phyloP scores from a whole-genome alignment of 169 alveolate genomes.

The Neospora caninum region DNA sequence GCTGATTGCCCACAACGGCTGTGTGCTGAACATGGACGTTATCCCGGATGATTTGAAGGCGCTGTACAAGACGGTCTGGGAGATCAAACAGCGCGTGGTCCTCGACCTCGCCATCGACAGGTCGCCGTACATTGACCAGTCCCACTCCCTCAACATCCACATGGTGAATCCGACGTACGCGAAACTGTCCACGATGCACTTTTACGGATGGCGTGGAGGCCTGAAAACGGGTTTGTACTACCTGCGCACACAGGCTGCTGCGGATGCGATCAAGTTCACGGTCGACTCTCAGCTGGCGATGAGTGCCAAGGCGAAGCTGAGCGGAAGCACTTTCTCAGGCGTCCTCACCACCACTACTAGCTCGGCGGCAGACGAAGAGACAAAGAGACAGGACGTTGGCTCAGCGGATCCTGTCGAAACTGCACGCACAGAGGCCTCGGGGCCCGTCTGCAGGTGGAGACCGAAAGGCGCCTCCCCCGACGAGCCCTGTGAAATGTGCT shows the following conservation, averaged over 20 bases:
- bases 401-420: not conserved
- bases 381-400: not conserved
- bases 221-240: conserved; percentile 98
- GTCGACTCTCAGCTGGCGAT: conserved; percentile 83
- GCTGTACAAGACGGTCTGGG: conserved; percentile 98
- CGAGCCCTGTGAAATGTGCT: conserved; percentile 51
- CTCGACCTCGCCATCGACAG: conserved; percentile 98
- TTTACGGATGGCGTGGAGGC: conserved; percentile 98
- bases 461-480: not conserved
- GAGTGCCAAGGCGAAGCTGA: conserved; percentile 24
- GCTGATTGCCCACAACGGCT: conserved; percentile 95
- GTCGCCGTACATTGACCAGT: conserved; percentile 69
- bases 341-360: not conserved
- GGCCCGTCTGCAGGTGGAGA: conserved; percentile 26
- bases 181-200: conserved; percentile 97
- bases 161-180: conserved; percentile 95
- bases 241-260: conserved; percentile 97
- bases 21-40: conserved; percentile 90
- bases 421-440: no score
- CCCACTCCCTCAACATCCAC: conserved; percentile 96
- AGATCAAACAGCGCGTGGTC: conserved; percentile 95
- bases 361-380: not conserved
- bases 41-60: conserved; percentile 93
- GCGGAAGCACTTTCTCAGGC: not conserved
- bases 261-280: conserved; percentile 98